phyloP scores from a whole-genome alignment of 306 rosid species.

The Lotus japonicus region DNA sequence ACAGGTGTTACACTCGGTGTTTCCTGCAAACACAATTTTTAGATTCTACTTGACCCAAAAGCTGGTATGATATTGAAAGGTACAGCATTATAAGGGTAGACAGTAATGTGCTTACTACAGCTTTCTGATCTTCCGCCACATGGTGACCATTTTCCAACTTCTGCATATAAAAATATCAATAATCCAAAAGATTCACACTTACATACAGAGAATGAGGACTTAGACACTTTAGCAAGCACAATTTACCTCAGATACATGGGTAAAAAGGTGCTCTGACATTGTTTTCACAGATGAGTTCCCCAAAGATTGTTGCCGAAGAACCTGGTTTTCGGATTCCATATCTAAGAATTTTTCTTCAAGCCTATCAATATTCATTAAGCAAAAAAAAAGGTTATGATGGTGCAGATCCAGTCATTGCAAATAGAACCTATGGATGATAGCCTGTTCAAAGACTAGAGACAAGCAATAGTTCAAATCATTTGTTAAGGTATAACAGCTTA shows the following conservation, averaged over 20 bases:
- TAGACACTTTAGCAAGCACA: constrained; percentile 9
- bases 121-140: constrained; percentile 48
- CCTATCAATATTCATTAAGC: constrained; percentile 43
- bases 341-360: constrained; percentile 86
- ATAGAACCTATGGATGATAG: neutral
- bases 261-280: constrained; percentile 54
- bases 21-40: constrained; percentile 47
- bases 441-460: neutral
- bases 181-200: constrained; percentile 5
- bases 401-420: neutral
- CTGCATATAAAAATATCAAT: constrained; percentile 35
- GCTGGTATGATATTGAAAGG: neutral
- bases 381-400: constrained; percentile 25
- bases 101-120: constrained; percentile 40
- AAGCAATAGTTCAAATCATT: neutral
- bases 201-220: neutral
- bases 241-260: constrained; percentile 50
- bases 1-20: constrained; percentile 54
- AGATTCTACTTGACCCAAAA: constrained; percentile 16
- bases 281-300: constrained; percentile 52
- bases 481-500: no score
- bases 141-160: constrained; percentile 83
- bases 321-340: constrained; percentile 79
- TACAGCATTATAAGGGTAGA: neutral
- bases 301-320: constrained; percentile 70